Conservation (phyloP, 2,329 filamentous ascomycete genomes). For the Exophiala calicioides region DNA sequence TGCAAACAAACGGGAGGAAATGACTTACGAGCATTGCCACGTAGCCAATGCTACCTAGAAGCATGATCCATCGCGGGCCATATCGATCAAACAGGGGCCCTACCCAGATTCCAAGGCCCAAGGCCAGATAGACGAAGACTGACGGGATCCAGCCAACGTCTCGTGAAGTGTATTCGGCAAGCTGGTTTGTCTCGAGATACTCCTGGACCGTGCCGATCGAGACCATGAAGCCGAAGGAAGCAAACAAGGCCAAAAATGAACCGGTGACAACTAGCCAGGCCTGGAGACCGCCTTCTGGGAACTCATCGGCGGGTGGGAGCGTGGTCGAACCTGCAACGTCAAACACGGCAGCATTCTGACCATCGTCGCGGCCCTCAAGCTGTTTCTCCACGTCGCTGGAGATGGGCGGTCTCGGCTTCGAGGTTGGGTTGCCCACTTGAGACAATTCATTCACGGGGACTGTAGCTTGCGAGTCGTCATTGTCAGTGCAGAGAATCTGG, state of each 20-base stretch:
- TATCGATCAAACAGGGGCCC: slow-evolving; percentile 53
- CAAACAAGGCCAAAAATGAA: slow-evolving; percentile 40
- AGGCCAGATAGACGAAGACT: slow-evolving; percentile 47
- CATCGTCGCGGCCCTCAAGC: background rate
- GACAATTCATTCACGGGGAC: background rate
- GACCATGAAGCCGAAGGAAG: slow-evolving; percentile 51
- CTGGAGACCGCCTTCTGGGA: slow-evolving; percentile 38
- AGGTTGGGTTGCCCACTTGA: too few relatives aligned
- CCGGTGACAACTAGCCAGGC: slow-evolving; percentile 40
- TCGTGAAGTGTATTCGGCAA: slow-evolving; percentile 43
- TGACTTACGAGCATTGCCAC: slow-evolving; percentile 46
- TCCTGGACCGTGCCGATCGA: slow-evolving; percentile 52
- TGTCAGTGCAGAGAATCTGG: slow-evolving; percentile 3
- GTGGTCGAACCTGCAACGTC: slow-evolving; percentile 11
- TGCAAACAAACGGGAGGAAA: too few relatives aligned
- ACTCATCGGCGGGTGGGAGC: slow-evolving; percentile 8
- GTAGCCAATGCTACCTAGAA: slow-evolving; percentile 41
- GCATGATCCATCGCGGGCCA: slow-evolving; percentile 45
- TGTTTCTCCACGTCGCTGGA: background rate
- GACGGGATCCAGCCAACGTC: slow-evolving; percentile 55
- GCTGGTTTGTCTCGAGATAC: slow-evolving; percentile 49
- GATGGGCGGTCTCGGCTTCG: background rate
- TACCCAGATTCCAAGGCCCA: slow-evolving; percentile 51
- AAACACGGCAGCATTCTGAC: slow-evolving; percentile 1
- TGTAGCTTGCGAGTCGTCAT: slow-evolving; percentile 3